Base-by-base conservation (phyloP, 2,329 filamentous ascomycete genomes). In the Penicillium nordicum region DNA sequence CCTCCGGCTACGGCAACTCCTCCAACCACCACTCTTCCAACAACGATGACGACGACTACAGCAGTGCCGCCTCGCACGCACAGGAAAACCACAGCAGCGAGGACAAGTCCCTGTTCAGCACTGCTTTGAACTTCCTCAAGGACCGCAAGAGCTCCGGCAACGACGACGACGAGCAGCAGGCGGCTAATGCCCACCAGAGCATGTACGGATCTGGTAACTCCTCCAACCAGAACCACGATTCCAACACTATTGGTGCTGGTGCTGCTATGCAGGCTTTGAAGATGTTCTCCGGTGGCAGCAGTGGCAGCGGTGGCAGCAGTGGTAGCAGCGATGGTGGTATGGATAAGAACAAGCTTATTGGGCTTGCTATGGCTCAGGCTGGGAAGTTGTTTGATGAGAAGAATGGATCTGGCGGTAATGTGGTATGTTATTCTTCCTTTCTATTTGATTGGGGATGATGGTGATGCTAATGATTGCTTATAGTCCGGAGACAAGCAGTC, bases 311-410 rank as follows among this genome's bases (percentile, higher is more conserved):
- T 23, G 73, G 76, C 55, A 40, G 11, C 7, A 62, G 66, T 2
- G 27, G 18, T 6, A 34, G 27, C 29, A 63, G 66, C 29, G 72
- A 74, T 38, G 72, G 75, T 9, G 76, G 75, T 46, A 78, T 81
- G 68, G 84, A 85, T 64, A 87, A 96, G 80, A 90, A 88, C 72
- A 84, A 88, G 59, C 90, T 96, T 69, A 83, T 96, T 60, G 89
- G 88, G 5, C 79, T 96, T 72, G 92, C 92, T 42, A 92, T 97
- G 90, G 85, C 83, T 9, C 88, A 97, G 78, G 92, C 91, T 34
- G 87, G 87, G 68, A 92, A 92, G 80, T 79, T 92, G 59, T 87
- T 85, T 71, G 83, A 87, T 64, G 72, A 86, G 74, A 84, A 87
- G 74, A 74, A 74, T 57, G 70, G 74, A 12, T 73, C 79, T 67